phyloP scores from a whole-genome alignment of 2,329 filamentous ascomycete genomes.

The Ceratocystis lukuohia region DNA sequence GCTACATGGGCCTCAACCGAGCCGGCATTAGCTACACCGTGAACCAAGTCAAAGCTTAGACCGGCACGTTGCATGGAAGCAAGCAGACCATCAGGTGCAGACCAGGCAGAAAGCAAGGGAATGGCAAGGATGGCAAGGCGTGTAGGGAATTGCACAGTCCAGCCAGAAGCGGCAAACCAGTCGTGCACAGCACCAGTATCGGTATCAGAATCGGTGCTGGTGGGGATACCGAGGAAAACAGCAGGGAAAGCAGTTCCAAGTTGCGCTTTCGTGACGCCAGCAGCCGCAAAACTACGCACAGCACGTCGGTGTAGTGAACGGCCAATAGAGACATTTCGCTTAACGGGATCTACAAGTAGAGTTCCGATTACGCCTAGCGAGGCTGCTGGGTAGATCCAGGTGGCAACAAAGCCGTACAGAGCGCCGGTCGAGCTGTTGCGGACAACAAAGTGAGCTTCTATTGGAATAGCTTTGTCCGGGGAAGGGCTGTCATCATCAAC shows the following conservation, averaged over 20 bases:
- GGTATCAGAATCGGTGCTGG: slow-evolving; percentile 26
- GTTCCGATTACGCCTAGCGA: slow-evolving; percentile 64
- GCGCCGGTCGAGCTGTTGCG: slow-evolving; percentile 85
- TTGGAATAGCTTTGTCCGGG: slow-evolving; percentile 30
- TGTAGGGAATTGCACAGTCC: slow-evolving; percentile 56
- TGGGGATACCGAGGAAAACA: slow-evolving; percentile 74
- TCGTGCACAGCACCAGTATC: slow-evolving; percentile 37
- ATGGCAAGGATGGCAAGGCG: slow-evolving; percentile 56
- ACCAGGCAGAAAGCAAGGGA: slow-evolving; percentile 58
- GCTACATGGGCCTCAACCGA: slow-evolving; percentile 58
- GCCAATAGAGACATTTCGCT: slow-evolving; percentile 80
- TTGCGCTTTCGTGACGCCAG: slow-evolving; percentile 65
- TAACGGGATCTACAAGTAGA: slow-evolving; percentile 76
- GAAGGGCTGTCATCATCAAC: slow-evolving; percentile 27
- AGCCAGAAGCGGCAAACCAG: slow-evolving; percentile 85
- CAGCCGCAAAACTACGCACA: slow-evolving; percentile 54
- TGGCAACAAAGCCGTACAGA: slow-evolving; percentile 77
- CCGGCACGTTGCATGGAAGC: slow-evolving; percentile 59
- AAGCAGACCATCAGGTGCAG: slow-evolving; percentile 61
- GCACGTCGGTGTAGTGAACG: slow-evolving; percentile 79
- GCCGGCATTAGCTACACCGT: slow-evolving; percentile 63
- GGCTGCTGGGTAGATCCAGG: slow-evolving; percentile 59
- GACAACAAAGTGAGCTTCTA: slow-evolving; percentile 83
- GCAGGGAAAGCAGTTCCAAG: slow-evolving; percentile 69
- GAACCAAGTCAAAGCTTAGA: slow-evolving; percentile 70